Base-by-base conservation (phyloP, 2,329 filamentous ascomycete species). In the Myriangium duriaei region DNA sequence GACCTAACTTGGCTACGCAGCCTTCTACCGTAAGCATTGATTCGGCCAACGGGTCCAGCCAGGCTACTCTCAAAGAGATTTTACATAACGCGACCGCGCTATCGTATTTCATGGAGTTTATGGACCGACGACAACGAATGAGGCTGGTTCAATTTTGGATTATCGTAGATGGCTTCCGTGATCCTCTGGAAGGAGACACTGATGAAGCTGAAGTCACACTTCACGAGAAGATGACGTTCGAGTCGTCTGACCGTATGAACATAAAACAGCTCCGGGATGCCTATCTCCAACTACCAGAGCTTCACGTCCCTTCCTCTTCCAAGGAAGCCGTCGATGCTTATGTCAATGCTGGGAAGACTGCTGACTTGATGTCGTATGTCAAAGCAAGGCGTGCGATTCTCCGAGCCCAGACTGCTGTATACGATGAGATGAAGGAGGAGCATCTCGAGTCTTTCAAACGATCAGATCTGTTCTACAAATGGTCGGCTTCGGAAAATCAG, bases 51-150 rank as follows among this genome's bases (percentile, higher is more conserved):
- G 72, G 70, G 31, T 64, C 87, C 28, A 79, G 86, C 46, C 81
- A 81, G 49, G 79, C 80, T 5, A 78, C 82, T 1, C 66, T 96
- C 2, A 74, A 79, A 10, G 86, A 96, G 47, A 69, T 98, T n/a
- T 68, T 98, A 41, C 81, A 87, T 48, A 86, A 92, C 57, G 75
- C 91, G 2, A 81, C 88, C 1, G 88, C 85, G 0, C 68, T 98
- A 6, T 96, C 91, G 2, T 98, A 94, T 56, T 96, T 98, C 62
- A 98, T 98, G 91, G 91, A 98, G 56, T 96, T 86, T 53, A 98
- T 98, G 91, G 91, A 98, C 56, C 78, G 91, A 30, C 81, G 87
- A 54, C 71, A 73, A 11, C 68, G 88, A 16, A 88, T 96, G 79
- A 73, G 81, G 11, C 64, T 95, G 32, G 87, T 98, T 4, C 91